phyloP scores from a whole-genome alignment of 257 asterid species.

The Solanum gandarillasii region DNA sequence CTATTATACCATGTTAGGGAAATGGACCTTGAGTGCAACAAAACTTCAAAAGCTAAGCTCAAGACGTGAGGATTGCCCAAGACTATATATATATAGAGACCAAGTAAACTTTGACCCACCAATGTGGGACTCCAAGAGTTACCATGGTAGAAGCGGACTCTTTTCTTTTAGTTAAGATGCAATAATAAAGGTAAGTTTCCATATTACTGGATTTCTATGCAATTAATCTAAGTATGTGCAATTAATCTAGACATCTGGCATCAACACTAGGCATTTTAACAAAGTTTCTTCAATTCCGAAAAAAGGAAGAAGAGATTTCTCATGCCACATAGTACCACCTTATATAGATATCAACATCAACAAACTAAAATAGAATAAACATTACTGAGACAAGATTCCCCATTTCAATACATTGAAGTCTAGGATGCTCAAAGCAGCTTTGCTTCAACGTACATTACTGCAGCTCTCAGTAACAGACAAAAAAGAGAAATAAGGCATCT shows the following conservation, averaged over 20 bases:
- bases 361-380: neutral
- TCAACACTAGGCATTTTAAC: neutral
- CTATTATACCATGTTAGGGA: neutral
- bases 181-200: neutral
- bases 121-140: neutral
- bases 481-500: neutral
- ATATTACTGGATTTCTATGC: neutral
- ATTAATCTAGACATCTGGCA: neutral
- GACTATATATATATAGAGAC: neutral
- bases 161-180: neutral
- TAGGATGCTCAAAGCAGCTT: neutral
- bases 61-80: neutral
- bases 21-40: neutral
- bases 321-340: neutral
- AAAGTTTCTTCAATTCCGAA: neutral
- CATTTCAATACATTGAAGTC: neutral
- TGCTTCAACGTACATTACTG: neutral
- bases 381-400: neutral
- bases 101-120: neutral
- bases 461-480: neutral
- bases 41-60: neutral
- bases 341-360: neutral
- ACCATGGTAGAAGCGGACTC: neutral
- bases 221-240: neutral
- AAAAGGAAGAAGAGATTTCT: neutral